phyloP scores from a whole-genome alignment of 352 stramenopile genomes.

The Globisporangium okanoganense region DNA sequence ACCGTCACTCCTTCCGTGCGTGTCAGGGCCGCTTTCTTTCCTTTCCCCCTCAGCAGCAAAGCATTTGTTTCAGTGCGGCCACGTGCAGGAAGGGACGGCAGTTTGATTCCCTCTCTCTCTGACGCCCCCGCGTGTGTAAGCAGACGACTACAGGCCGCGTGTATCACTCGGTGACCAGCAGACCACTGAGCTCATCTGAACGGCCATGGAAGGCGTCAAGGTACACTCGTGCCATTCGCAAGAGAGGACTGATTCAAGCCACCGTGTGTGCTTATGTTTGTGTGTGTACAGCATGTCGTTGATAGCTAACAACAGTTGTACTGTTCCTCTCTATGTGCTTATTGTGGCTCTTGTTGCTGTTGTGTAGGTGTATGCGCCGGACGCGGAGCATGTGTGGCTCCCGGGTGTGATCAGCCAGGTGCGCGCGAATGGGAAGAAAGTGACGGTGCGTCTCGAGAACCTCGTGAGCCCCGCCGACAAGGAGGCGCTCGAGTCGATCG shows the following conservation, averaged over 20 bases:
- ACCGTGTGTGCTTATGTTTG: not conserved
- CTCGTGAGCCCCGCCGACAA: conserved; percentile 48
- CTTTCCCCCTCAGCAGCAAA: not conserved
- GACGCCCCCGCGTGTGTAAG: not conserved
- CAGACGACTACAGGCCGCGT: not conserved
- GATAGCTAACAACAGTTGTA: too few relatives aligned
- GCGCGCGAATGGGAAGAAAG: conserved; percentile 30
- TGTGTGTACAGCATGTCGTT: not conserved
- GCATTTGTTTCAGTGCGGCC: not conserved
- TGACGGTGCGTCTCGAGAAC: conserved; percentile 66
- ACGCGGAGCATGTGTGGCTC: conserved; percentile 77
- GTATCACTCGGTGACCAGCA: not conserved
- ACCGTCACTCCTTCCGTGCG: not conserved
- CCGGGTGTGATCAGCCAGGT: conserved; percentile 64
- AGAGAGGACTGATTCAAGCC: not conserved
- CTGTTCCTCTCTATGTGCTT: not conserved
- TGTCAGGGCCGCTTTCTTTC: conserved; percentile 5
- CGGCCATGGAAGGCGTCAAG: conserved; percentile 59
- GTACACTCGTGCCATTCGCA: conserved; percentile 14
- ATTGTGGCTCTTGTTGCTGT: not conserved
- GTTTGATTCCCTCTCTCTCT: not conserved
- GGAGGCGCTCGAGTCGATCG: conserved; percentile 32
- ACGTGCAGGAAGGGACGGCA: not conserved
- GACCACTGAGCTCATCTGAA: conserved; percentile 1
- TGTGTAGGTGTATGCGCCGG: conserved; percentile 68